A percentile compares a stretch with the other conserved stretches of the same genome.
Evolutionary conservation across 331 rosid genomes (phyloP).

Genomic region (Malus hybrid): DNA sequence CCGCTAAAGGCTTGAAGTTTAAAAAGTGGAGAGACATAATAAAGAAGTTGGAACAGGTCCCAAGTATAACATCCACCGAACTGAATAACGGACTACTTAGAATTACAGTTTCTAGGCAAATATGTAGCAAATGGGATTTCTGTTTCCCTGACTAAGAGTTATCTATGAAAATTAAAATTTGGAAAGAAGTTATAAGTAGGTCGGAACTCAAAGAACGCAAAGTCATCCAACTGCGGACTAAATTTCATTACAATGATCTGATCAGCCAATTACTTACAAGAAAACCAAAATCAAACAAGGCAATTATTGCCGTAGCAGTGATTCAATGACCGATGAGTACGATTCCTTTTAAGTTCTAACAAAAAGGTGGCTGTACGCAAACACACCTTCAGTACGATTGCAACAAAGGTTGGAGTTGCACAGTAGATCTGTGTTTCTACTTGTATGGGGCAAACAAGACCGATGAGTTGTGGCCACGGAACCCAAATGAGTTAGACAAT

Average conservation of each 20-base stretch:
- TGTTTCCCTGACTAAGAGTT: too few species aligned
- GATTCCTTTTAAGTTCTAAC: not conserved
- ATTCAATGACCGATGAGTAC: slow-evolving; percentile 11
- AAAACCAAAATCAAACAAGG: slow-evolving; percentile 24
- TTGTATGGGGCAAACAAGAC: not conserved
- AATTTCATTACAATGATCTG: slow-evolving; percentile 16
- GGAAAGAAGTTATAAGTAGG: too few species aligned
- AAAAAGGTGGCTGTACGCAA: not conserved
- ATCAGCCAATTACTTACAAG: slow-evolving; percentile 24
- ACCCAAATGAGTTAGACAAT: slow-evolving; percentile 32
- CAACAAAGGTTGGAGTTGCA: slow-evolving; percentile 2
- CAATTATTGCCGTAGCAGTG: slow-evolving; percentile 12
- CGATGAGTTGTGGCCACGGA: slow-evolving; percentile 97
- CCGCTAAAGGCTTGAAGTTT: too few species aligned
- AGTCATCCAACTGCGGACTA: slow-evolving; percentile 7
- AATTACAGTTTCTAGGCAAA: too few species aligned
- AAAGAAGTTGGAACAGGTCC: too few species aligned
- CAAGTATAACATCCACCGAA: too few species aligned
- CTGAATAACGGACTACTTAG: too few species aligned
- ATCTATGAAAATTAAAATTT: not conserved
- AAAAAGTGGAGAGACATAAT: too few species aligned
- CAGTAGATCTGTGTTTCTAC: not conserved
- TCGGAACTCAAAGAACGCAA: too few species aligned
- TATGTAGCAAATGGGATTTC: too few species aligned
- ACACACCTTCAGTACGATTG: slow-evolving; percentile 27